Evolutionary conservation across 169 alveolate species (phyloP), one percentile per base, ranked within the genome.

Genomic region (Babesia ovis): DNA sequence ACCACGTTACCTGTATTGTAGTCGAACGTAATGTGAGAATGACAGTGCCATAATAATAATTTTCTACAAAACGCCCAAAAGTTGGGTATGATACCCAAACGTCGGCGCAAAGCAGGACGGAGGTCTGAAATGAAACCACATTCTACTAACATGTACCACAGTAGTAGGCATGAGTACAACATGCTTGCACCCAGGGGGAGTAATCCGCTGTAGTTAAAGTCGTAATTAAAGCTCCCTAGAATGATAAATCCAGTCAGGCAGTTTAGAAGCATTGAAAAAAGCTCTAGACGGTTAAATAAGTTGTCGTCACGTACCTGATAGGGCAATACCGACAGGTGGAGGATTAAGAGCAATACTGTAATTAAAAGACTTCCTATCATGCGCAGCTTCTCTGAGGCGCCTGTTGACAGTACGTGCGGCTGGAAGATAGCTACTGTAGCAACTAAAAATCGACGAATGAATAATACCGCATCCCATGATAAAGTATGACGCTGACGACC

Each of bases 201-300:
- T 58, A 69, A 0, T 0, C 77, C 55, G 23, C 41, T 64, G 64
- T 68, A 53, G 64, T 79, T 41, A 59, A 79, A 56, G 71, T 79
- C 87, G 59, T 62, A 79, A 57, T 76, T 70, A 60, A 69, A 79
- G 39, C 87, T 69, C 6, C 87, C 87, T 42, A 64, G 69, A 11
- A 79, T 68, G 23, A 79, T 27, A 55, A 62, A 69, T 18, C 70
- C 87, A 6, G 87, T 79, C 25, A 35, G 6, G 32, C 45, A 31
- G 71, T 68, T 79, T 29, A 79, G 35, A 0, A 51, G 18, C 29
- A 71, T 34, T 8, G 82, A 59, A 5, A 70, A 34, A 20, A 79
- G 31, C 54, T 79, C 77, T 25, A 79, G 66, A 16, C 69, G 69
- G 61, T 79, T 79, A 42, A 61, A 79, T 34, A 79, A 18, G 39